Base-by-base conservation (phyloP, 2,329 filamentous ascomycete species). In the Tricladium varicosporioides region DNA sequence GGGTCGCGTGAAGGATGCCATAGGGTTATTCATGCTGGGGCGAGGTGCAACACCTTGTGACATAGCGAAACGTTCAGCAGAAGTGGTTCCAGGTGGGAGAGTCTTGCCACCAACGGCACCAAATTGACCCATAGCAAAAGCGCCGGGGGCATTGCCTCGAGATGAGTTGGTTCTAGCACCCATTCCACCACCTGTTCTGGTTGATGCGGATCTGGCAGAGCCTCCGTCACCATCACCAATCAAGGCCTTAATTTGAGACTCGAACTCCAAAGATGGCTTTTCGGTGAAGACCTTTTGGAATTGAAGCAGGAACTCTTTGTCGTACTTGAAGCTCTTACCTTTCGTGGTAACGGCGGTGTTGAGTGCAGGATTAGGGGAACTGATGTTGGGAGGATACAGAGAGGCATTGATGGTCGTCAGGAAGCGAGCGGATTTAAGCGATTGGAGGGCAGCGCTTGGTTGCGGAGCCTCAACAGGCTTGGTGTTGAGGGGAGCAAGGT, bases 261-360 rank as follows among this genome's bases (percentile, higher is more conserved):
- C 89, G 84, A 96, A 99, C 70, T 97, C 93, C 45, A 92, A 75
- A 0, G 92, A 96, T 13, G 94, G 94, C 76, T 97, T 95, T 79
- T 99, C 94, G 61, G 91, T 95, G 77, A 97, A 99, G 16, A 96
- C 91, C 67, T 84, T 84, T 76, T 97, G 91, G 81, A 99, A 99
- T 71, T 99, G 94, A 31, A 99, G 81, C 75, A 99, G 78, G 80
- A 99, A 99, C 67, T 88, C 87, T 68, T 92, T 90, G 75, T 97
- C 92, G 74, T 99, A 99, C 73, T 95, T 92, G 79, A 95, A 96
- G 44, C 85, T 87, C 73, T 86, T 88, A 59, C 85, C 85, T 77
- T 92, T 93, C 73, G 88, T 90, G 33, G 84, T 80, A 27, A 91
- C 88, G 14, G 88, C 88, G 43, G 83, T 79, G 73, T 97, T 99